Percentiles rank a stretch among this genome's conserved stretches.
Conservation (phyloP, 192 early-diverging fungal species). For the Cladochytrium replicatum region DNA sequence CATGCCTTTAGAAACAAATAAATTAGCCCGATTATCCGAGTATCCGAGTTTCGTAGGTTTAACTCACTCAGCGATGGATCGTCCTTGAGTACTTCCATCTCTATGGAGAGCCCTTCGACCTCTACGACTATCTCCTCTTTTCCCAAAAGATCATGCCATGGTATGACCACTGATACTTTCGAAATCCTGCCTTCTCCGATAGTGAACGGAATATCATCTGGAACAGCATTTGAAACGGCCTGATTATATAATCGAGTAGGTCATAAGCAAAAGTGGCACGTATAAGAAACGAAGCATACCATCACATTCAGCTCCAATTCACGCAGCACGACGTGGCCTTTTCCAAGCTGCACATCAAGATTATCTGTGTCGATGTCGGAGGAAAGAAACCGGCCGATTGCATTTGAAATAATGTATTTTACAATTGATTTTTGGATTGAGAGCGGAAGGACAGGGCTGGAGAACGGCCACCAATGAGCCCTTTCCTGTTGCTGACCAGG, state of each 20-base stretch:
- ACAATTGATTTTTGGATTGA: slow-evolving; percentile 75
- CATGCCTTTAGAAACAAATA: too few relatives aligned
- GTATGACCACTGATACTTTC: slow-evolving; percentile 58
- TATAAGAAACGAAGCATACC: slow-evolving; percentile 33
- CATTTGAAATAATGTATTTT: slow-evolving; percentile 68
- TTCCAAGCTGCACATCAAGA: slow-evolving; percentile 72
- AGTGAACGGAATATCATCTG: slow-evolving; percentile 56
- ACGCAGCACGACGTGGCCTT: slow-evolving; percentile 61
- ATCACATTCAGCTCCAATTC: slow-evolving; percentile 71
- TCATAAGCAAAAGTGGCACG: not conserved
- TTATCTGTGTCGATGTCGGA: slow-evolving; percentile 66
- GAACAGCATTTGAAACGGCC: slow-evolving; percentile 66
- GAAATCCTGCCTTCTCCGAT: slow-evolving; percentile 59
- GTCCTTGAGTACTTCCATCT: too few relatives aligned
- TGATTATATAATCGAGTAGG: slow-evolving; percentile 18
- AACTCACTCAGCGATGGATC: too few relatives aligned
- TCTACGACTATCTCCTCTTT: too few relatives aligned
- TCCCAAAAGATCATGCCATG: slow-evolving; percentile 81
- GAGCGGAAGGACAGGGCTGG: slow-evolving; percentile 31
- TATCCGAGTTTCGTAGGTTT: too few relatives aligned
- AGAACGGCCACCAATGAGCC: too few relatives aligned
- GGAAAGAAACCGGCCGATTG: slow-evolving; percentile 76
- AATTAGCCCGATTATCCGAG: too few relatives aligned
- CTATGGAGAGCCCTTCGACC: too few relatives aligned
- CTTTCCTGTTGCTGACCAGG: too few relatives aligned